Evolutionary conservation across 2,329 filamentous ascomycete genomes (phyloP).

Genomic region (Emergomyces pasteurianus): DNA sequence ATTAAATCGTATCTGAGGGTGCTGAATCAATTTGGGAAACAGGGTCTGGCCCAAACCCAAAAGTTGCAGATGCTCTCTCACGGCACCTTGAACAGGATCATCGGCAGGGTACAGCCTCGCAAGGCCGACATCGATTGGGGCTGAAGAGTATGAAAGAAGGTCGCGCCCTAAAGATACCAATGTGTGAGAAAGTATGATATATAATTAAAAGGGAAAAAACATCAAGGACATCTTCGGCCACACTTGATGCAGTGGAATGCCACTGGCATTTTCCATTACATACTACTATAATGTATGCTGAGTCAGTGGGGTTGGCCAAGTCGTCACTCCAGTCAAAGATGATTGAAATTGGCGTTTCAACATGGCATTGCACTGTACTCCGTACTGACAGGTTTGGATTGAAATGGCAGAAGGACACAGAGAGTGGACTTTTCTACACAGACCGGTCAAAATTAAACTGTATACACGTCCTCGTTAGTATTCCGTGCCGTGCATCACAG

Average conservation of each 20-base stretch:
- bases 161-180: constrained; percentile 20
- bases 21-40: constrained; percentile 19
- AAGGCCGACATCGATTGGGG: constrained; percentile 29
- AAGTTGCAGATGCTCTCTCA: constrained; percentile 23
- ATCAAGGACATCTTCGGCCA: constrained; percentile 25
- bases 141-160: constrained; percentile 23
- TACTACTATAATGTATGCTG: constrained; percentile 31
- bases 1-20: constrained; percentile 17
- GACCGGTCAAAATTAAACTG: constrained; percentile 31
- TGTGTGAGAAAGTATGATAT: constrained; percentile 6
- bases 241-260: constrained; percentile 21
- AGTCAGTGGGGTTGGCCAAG: constrained; percentile 21
- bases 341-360: constrained; percentile 30
- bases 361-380: constrained; percentile 24
- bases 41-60: constrained; percentile 19
- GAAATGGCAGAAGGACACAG: constrained; percentile 24
- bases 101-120: constrained; percentile 20
- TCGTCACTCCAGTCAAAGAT: constrained; percentile 34
- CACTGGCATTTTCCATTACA: constrained; percentile 28
- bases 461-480: too few species aligned
- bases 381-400: constrained; percentile 28
- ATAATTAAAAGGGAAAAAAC: constrained; percentile 4
- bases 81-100: constrained; percentile 17
- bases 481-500: too few species aligned
- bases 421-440: constrained; percentile 23